phyloP scores from a whole-genome alignment of 306 rosid species.

The Crataegus laevigata region DNA sequence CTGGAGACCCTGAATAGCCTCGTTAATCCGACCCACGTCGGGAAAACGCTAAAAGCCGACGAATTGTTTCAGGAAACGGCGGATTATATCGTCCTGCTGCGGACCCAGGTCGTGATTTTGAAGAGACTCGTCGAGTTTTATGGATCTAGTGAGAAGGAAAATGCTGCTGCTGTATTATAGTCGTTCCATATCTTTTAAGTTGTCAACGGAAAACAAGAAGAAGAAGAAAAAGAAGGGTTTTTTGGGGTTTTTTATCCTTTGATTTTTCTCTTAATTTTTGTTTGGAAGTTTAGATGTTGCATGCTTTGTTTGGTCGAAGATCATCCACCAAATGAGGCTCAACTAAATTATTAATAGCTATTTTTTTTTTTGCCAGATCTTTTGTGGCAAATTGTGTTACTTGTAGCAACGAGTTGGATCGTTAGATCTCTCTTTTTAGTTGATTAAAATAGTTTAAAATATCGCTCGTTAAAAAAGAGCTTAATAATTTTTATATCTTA shows the following conservation, averaged over 20 bases:
- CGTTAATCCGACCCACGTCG: constrained; percentile 35
- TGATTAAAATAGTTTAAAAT: background rate
- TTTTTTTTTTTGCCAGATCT: constrained; percentile 11
- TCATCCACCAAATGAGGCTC: background rate
- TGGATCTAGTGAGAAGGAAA: constrained; percentile 41
- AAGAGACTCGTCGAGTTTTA: constrained; percentile 67
- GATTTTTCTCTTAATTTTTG: constrained; percentile 16
- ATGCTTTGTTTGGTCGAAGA: constrained; percentile 32
- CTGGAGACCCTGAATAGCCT: constrained; percentile 56
- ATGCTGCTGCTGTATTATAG: constrained; percentile 24
- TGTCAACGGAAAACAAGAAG: constrained; percentile 6
- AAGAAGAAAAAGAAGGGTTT: background rate
- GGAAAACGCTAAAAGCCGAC: constrained; percentile 43
- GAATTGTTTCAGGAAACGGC: constrained; percentile 74
- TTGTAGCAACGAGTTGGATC: background rate
- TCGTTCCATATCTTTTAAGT: constrained; percentile 15
- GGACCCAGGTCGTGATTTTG: constrained; percentile 58
- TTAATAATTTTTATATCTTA: background rate
- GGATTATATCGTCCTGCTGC: constrained; percentile 63
- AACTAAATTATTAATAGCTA: background rate
- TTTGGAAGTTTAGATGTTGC: constrained; percentile 19
- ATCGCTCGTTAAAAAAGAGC: background rate
- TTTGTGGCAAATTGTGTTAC: constrained; percentile 6
- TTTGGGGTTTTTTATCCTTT: constrained; percentile 13
- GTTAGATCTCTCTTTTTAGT: background rate